A percentile compares a stretch with the other conserved stretches of the same genome.
These are phyloP conservation scores for Coniella vitis DNA, from an alignment of 2,329 filamentous ascomycete species.

Conservation along the genomic window DNA sequence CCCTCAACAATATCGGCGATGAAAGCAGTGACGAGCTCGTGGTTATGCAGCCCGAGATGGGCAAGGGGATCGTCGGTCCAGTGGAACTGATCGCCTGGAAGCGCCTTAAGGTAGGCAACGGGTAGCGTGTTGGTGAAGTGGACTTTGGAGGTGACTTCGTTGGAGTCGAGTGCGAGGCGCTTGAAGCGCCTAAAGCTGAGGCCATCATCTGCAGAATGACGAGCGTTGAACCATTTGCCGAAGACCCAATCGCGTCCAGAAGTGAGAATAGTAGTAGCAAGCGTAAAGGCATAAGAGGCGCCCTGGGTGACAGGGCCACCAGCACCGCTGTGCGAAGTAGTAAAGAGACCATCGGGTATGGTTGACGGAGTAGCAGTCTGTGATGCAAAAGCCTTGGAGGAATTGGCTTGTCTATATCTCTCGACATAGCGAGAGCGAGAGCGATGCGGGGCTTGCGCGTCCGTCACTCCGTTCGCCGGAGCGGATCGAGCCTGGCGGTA, in stretches of 20 bases:
- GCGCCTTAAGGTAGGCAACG: constrained; percentile 5
- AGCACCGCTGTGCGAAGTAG: not conserved
- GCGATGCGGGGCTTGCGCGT: not conserved
- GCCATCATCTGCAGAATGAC: constrained; percentile 12
- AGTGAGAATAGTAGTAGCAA: not conserved
- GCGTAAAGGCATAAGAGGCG: not conserved
- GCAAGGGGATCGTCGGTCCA: constrained; percentile 11
- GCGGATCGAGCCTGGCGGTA: not conserved
- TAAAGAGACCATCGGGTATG: not conserved
- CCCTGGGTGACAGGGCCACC: not conserved
- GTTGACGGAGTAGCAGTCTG: not conserved
- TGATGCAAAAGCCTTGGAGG: not conserved
- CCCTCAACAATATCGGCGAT: constrained; percentile 2
- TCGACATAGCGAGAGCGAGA: not conserved
- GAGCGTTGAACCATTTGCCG: constrained; percentile 5
- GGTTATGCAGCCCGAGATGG: constrained; percentile 7
- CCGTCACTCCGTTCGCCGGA: no score
- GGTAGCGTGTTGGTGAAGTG: constrained; percentile 11
- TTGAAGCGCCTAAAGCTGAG: constrained; percentile 17
- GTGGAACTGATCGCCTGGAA: constrained; percentile 8
- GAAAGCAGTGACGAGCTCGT: constrained; percentile 2
- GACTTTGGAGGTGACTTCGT: constrained; percentile 3
- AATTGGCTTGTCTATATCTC: not conserved
- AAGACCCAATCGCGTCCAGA: constrained; percentile 5
- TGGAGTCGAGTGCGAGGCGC: constrained; percentile 12